These are phyloP conservation scores for Zarea fungicola DNA, from an alignment of 2,329 filamentous ascomycete genomes.

Conservation along the genomic window DNA sequence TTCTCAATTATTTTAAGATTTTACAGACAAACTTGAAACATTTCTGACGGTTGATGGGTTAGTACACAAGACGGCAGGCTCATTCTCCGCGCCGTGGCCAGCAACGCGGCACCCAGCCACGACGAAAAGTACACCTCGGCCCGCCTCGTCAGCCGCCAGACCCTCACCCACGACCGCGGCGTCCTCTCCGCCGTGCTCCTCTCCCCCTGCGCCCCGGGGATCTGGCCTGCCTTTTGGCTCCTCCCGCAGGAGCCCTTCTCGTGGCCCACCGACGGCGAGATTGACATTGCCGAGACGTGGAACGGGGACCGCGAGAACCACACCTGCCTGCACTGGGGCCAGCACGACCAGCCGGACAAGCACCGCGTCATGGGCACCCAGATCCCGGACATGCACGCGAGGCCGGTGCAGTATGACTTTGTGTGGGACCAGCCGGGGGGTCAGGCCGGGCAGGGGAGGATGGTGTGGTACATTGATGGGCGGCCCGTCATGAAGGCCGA, in stretches of 20 bases:
- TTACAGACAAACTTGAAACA: too few species aligned
- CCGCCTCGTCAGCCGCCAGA: conserved; percentile 48
- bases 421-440: conserved; percentile 47
- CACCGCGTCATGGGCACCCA: conserved; percentile 50
- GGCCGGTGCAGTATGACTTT: conserved; percentile 49
- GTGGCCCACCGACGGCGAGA: conserved; percentile 55
- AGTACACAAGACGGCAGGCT: conserved; percentile 45
- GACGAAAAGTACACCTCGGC: conserved; percentile 48
- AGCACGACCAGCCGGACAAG: conserved; percentile 50
- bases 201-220: conserved; percentile 48
- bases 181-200: conserved; percentile 47
- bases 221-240: conserved; percentile 60
- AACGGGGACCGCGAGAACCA: conserved; percentile 52
- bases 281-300: conserved; percentile 59
- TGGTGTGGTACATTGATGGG: conserved; percentile 57
- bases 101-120: conserved; percentile 22
- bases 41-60: neutral
- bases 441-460: conserved; percentile 37
- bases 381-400: conserved; percentile 41
- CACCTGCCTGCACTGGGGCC: conserved; percentile 55
- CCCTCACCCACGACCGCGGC: conserved; percentile 45
- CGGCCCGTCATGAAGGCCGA: conserved; percentile 50
- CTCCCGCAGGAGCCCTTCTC: conserved; percentile 52
- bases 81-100: conserved; percentile 46
- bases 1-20: neutral